These are phyloP conservation scores for Crucibulum laeve DNA, from an alignment of 768 basidiomycete species.

Conservation along the genomic window DNA sequence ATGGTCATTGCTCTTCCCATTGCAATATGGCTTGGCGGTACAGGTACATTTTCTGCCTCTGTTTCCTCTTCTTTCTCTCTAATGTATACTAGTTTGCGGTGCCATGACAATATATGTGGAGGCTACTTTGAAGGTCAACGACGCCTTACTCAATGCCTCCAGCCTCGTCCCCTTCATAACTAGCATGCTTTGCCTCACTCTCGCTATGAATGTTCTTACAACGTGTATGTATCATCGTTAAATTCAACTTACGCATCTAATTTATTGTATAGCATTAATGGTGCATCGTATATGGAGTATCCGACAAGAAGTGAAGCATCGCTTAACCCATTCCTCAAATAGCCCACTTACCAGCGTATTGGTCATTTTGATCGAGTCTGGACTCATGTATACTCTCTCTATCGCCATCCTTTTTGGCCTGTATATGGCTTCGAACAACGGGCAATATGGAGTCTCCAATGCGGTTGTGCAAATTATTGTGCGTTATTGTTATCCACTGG, in stretches of 20 bases:
- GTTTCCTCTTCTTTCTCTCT: not conserved
- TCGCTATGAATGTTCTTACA: slow-evolving; percentile 30
- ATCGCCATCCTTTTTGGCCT: slow-evolving; percentile 29
- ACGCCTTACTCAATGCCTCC: slow-evolving; percentile 21
- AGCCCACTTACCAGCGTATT: slow-evolving; percentile 22
- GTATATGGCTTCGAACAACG: slow-evolving; percentile 31
- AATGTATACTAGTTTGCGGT: slow-evolving; percentile 23
- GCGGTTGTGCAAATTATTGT: slow-evolving; percentile 40
- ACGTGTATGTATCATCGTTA: slow-evolving; percentile 22
- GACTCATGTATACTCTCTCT: slow-evolving; percentile 31
- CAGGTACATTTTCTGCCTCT: slow-evolving; percentile 17
- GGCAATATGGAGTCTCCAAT: slow-evolving; percentile 31
- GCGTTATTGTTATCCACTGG: slow-evolving; percentile 5
- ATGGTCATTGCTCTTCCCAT: slow-evolving; percentile 23
- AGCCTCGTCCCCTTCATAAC: slow-evolving; percentile 30
- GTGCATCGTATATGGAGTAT: slow-evolving; percentile 31
- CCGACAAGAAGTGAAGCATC: slow-evolving; percentile 18
- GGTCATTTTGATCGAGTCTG: slow-evolving; percentile 33
- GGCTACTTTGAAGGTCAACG: slow-evolving; percentile 20
- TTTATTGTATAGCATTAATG: slow-evolving; percentile 23
- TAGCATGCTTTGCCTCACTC: slow-evolving; percentile 28
- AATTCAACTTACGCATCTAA: not conserved
- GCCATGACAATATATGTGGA: slow-evolving; percentile 26
- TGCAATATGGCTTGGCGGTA: slow-evolving; percentile 30
- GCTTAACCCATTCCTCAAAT: slow-evolving; percentile 10